Conservation (phyloP, 2,329 filamentous ascomycete genomes). For the Colletotrichum spaethianum region DNA sequence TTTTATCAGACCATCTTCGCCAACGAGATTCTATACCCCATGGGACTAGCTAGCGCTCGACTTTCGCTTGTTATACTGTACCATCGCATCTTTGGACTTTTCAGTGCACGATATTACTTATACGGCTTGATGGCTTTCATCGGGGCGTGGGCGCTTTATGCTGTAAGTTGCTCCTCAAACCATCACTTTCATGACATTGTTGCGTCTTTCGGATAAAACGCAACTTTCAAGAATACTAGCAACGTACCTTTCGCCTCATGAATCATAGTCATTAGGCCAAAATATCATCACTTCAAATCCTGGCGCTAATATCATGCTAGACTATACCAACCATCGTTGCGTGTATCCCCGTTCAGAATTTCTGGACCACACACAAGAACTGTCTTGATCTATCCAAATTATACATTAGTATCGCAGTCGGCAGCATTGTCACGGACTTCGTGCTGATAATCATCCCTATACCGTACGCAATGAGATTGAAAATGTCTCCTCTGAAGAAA, state of each 20-base stretch:
- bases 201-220: no score
- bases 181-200: no score
- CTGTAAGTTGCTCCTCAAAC: neutral
- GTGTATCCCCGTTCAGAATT: slow-evolving; percentile 27
- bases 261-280: no score
- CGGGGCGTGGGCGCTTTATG: slow-evolving; percentile 28
- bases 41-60: slow-evolving; percentile 16
- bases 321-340: slow-evolving; percentile 31
- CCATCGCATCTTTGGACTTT: slow-evolving; percentile 35
- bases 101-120: slow-evolving; percentile 26
- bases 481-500: slow-evolving; percentile 1
- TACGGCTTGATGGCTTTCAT: slow-evolving; percentile 33
- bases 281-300: accelerated
- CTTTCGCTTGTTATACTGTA: slow-evolving; percentile 34
- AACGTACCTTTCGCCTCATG: no score
- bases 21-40: slow-evolving; percentile 32
- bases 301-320: neutral
- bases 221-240: no score
- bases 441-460: slow-evolving; percentile 13
- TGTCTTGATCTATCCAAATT: slow-evolving; percentile 33
- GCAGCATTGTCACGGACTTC: slow-evolving; percentile 31
- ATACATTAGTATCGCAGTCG: slow-evolving; percentile 35
- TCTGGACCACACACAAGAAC: slow-evolving; percentile 35
- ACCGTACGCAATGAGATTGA: slow-evolving; percentile 13
- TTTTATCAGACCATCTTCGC: slow-evolving; percentile 39